Evolutionary conservation across 1,284 basidiomycete species (phyloP).

Genomic region (Cryptococcus neoformans): DNA sequence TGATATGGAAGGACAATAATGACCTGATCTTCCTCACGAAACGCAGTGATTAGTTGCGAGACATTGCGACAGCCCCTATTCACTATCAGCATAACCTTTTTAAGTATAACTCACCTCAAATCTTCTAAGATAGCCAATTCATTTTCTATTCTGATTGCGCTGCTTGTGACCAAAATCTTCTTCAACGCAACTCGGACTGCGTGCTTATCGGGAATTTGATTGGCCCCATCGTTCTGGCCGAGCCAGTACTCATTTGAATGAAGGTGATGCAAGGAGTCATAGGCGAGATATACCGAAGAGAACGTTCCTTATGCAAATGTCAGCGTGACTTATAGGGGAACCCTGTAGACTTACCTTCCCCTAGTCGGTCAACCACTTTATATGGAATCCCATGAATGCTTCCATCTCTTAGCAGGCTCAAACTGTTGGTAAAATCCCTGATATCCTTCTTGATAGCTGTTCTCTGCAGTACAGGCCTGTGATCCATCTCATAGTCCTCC

Average conservation of each 20-base stretch:
- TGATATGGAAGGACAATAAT: slow-evolving; percentile 95
- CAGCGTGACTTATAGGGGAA: not conserved
- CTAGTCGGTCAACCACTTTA: slow-evolving; percentile 81
- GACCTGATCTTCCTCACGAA: slow-evolving; percentile 87
- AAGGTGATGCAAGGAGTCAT: slow-evolving; percentile 70
- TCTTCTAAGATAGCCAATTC: slow-evolving; percentile 92
- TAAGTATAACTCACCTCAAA: slow-evolving; percentile 42
- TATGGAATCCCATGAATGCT: slow-evolving; percentile 55
- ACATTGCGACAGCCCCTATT: slow-evolving; percentile 74
- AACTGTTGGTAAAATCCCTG: slow-evolving; percentile 51
- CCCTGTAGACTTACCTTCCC: slow-evolving; percentile 59
- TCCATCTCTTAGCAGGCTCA: slow-evolving; percentile 59
- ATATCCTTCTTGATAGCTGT: slow-evolving; percentile 76
- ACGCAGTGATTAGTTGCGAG: slow-evolving; percentile 91
- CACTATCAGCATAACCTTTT: slow-evolving; percentile 21
- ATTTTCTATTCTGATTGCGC: slow-evolving; percentile 87
- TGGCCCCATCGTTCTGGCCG: slow-evolving; percentile 29
- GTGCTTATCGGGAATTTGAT: not conserved
- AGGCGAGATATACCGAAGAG: slow-evolving; percentile 96
- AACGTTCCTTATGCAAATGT: slow-evolving; percentile 73
- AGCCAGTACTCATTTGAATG: slow-evolving; percentile 84
- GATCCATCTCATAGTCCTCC: slow-evolving; percentile 45
- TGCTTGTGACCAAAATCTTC: slow-evolving; percentile 95
- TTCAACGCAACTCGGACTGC: slow-evolving; percentile 85
- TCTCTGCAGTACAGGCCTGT: slow-evolving; percentile 61